These are phyloP conservation scores for Carex littledalei DNA, from an alignment of 176 grass and related monocot genomes.

Conservation along the genomic window DNA sequence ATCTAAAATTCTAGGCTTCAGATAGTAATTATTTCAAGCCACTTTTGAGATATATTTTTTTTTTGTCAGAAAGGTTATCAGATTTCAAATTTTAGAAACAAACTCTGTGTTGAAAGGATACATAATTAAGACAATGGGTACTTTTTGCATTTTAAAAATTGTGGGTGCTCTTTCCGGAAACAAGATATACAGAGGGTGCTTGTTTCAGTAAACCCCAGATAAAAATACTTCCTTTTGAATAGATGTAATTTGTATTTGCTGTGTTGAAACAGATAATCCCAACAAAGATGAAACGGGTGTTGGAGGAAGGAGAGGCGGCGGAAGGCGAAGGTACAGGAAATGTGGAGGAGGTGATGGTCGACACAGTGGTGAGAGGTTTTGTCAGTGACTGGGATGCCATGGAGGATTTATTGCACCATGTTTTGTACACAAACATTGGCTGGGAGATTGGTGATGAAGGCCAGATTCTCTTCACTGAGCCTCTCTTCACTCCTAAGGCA, in stretches of 20 bases:
- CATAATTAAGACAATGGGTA: background rate
- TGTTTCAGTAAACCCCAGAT: background rate
- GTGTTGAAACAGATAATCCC: constrained; percentile 62
- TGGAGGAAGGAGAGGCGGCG: constrained; percentile 45
- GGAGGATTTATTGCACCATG: constrained; percentile 86
- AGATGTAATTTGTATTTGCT: background rate
- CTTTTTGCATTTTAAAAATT: background rate
- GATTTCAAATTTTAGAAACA: background rate
- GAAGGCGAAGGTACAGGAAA: constrained; percentile 30
- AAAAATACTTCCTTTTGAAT: background rate
- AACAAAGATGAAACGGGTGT: constrained; percentile 77
- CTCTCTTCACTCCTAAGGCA: constrained; percentile 93
- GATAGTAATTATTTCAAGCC: background rate
- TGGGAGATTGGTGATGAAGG: constrained; percentile 99
- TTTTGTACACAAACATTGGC: constrained; percentile 78
- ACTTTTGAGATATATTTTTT: background rate
- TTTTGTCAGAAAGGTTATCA: background rate
- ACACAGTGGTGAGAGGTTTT: constrained; percentile 84
- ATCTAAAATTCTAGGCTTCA: background rate
- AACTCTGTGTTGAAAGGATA: background rate
- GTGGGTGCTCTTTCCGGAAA: background rate
- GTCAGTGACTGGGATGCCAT: constrained; percentile 96
- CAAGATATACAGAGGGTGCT: background rate
- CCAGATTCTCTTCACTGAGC: constrained; percentile 89
- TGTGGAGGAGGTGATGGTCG: constrained; percentile 59